Evolutionary conservation across 78 protist species (phyloP).

Genomic region (Corallochytrium limacisporum): DNA sequence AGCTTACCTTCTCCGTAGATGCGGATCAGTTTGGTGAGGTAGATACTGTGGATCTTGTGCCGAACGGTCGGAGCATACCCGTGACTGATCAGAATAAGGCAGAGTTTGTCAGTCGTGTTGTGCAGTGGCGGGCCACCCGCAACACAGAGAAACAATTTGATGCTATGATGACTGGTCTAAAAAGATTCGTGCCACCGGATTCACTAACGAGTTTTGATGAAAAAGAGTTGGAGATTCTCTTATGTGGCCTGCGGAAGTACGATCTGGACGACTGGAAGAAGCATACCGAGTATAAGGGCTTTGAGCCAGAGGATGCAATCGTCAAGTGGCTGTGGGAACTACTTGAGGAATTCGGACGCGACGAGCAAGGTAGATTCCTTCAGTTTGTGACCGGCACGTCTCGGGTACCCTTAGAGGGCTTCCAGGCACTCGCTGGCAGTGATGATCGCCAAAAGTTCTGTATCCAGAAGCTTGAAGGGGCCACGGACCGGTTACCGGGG

Average conservation of each 20-base stretch:
- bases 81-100: conserved; percentile 3
- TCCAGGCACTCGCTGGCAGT: conserved; percentile 9
- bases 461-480: background rate
- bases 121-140: background rate
- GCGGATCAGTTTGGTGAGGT: background rate
- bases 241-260: background rate
- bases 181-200: conserved; percentile 10
- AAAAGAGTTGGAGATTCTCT: conserved; percentile 1
- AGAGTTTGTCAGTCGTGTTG: background rate
- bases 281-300: background rate
- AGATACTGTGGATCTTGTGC: background rate
- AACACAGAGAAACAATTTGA: background rate
- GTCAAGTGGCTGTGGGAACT: conserved; percentile 18
- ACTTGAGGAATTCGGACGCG: background rate
- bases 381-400: too few species aligned
- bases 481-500: background rate
- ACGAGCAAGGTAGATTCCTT: too few species aligned
- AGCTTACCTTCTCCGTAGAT: conserved; percentile 9
- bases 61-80: background rate
- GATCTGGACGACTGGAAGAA: conserved; percentile 16
- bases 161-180: background rate
- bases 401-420: conserved; percentile 11
- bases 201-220: background rate
- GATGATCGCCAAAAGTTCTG: conserved; percentile 15
- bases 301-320: background rate